A percentile compares a stretch with the other conserved stretches of the same genome.
phyloP scores from a whole-genome alignment of 164 flowering plant species.

The Nelumbo lutea region DNA sequence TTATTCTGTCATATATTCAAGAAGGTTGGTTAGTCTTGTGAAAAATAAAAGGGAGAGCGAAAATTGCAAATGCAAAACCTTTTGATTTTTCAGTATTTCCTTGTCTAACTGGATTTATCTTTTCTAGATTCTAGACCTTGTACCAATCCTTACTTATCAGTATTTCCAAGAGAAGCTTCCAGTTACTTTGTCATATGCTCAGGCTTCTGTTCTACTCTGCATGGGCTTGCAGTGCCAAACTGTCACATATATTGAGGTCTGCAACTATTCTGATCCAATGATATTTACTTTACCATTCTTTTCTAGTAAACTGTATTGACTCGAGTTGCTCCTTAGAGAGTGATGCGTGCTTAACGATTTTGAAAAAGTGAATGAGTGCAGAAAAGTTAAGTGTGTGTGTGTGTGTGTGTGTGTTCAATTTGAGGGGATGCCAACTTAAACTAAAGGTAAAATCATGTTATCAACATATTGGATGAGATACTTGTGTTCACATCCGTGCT shows the following conservation, averaged over 20 bases:
- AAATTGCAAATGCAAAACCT: not conserved
- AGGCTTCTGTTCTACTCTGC: slow-evolving; percentile 76
- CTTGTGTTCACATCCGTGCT: too few relatives aligned
- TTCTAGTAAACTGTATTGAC: not conserved
- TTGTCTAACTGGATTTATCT: slow-evolving; percentile 1
- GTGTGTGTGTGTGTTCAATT: too few relatives aligned
- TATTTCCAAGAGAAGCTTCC: slow-evolving; percentile 76
- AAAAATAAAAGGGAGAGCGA: not conserved
- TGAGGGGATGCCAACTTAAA: too few relatives aligned
- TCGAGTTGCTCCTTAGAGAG: not conserved
- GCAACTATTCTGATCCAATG: not conserved
- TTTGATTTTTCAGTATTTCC: not conserved
- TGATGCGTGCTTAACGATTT: too few relatives aligned
- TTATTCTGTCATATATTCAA: not conserved
- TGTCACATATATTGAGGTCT: slow-evolving; percentile 64
- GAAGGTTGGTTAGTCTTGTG: not conserved
- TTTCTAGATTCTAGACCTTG: slow-evolving; percentile 58
- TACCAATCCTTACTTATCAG: slow-evolving; percentile 46
- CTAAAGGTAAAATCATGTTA: too few relatives aligned
- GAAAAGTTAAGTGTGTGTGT: too few relatives aligned
- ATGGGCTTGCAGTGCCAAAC: slow-evolving; percentile 68
- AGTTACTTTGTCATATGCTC: slow-evolving; percentile 57
- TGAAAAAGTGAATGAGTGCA: not conserved
- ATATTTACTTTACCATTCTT: not conserved
- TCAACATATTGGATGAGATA: too few relatives aligned